Base-by-base conservation (phyloP, 225 moss, liverwort and hornwort species). In the Ulota crispa region DNA sequence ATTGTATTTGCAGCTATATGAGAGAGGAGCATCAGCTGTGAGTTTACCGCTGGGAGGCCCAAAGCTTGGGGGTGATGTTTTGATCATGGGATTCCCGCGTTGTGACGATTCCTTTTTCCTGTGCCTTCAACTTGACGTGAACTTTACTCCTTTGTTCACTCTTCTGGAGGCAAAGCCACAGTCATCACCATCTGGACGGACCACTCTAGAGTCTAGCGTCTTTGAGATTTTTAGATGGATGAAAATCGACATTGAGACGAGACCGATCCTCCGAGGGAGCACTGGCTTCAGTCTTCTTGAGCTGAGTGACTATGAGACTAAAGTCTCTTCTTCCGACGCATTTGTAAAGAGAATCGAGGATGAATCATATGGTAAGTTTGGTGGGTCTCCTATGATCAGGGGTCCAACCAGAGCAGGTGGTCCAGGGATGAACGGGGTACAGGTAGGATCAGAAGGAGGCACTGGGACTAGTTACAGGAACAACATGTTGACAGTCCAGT, bases 11-110 rank as follows among this genome's bases (percentile, higher is more conserved):
- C 93, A 99, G 99, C 88, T 96, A 64, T 99, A 94, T 80, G 96
- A 96, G 68, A 90, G 90, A 81, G 99, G 94, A 83, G 92, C 94
- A 72, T 78, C 86, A 43, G 84, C 92, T 64, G 68, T 99, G 59
- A 99, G 87, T 73, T 60, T 99, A 77, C 93, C 95, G 71, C 43
- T 71, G 47, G 94, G 93, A 64, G 79, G 83, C 62, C 88, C 89
- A 55, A 96, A 94, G 83, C 78, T 93, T 36, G 92, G 86, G 61
- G 32, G 86, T 76, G 94, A 99, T 77, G 88, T 90, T 70, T 81
- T 99, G 76, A 88, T 99, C 34, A 92, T 99, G 99, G 99, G 96
- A 37, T 99, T 99, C 62, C 95, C 95, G 11, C 85, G 91, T 65
- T 96, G 96, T 84, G 99, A 91, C 72, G 92, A 92, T 76, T 86